Percentiles rank a stretch among this genome's conserved stretches.
These are phyloP conservation scores for Vigna radiata DNA, from an alignment of 306 rosid species.

Conservation along the genomic window DNA sequence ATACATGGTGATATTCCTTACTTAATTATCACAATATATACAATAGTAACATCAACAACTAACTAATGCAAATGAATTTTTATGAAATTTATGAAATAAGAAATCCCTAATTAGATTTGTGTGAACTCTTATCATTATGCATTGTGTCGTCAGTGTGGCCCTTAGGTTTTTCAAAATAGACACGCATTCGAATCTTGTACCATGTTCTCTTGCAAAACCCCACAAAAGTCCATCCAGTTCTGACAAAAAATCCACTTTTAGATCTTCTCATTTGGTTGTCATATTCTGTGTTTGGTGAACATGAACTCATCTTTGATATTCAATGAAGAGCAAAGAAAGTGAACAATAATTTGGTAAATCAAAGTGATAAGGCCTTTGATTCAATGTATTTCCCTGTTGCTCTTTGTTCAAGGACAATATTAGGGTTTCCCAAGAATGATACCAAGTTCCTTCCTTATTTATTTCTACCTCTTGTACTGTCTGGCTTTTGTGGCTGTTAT, in stretches of 20 bases:
- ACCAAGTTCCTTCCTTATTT: no score
- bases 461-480: no score
- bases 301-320: neutral
- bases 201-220: conserved; percentile 49
- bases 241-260: neutral
- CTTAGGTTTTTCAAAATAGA: neutral
- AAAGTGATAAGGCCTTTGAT: neutral
- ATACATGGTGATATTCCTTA: neutral
- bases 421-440: no score
- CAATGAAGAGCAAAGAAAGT: neutral
- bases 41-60: neutral
- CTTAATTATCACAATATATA: neutral
- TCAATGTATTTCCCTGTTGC: neutral
- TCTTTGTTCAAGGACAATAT: no score
- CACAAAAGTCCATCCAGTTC: conserved; percentile 39
- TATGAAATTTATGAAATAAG: neutral
- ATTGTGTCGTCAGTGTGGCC: neutral
- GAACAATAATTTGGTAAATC: neutral
- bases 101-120: neutral
- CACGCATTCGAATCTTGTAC: conserved; percentile 49
- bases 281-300: conserved; percentile 13
- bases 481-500: no score
- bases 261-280: neutral
- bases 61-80: neutral
- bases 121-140: neutral